Conservation (phyloP, 768 basidiomycete species). For the Collybia sp. region DNA sequence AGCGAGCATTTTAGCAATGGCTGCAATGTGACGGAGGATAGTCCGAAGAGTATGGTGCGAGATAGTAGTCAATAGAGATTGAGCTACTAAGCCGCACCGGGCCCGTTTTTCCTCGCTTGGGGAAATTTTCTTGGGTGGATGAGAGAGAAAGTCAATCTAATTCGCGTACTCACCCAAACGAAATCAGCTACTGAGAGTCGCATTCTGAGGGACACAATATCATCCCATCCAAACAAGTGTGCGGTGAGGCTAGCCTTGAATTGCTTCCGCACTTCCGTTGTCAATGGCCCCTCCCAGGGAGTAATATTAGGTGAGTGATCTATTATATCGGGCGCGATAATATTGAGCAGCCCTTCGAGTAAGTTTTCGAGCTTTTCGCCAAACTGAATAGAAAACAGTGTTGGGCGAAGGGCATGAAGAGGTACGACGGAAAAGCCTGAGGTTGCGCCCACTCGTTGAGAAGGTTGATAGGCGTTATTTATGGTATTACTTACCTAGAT, state of each 20-base stretch:
- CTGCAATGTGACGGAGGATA: conserved; percentile 51
- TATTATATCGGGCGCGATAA: conserved; percentile 27
- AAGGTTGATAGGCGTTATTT: too few relatives aligned
- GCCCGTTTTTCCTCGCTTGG: conserved; percentile 33
- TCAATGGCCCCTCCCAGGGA: conserved; percentile 24
- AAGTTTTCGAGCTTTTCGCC: conserved; percentile 28
- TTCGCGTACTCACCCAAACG: conserved; percentile 33
- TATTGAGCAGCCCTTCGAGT: conserved; percentile 39
- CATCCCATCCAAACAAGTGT: conserved; percentile 62
- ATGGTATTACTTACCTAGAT: too few relatives aligned
- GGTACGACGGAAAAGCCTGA: conserved; percentile 42
- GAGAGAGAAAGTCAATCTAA: not conserved
- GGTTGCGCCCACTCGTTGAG: too few relatives aligned
- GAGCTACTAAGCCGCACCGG: conserved; percentile 49
- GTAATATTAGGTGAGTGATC: conserved; percentile 30
- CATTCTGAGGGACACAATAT: conserved; percentile 49
- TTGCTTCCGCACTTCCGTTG: conserved; percentile 32
- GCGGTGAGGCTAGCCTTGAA: conserved; percentile 47
- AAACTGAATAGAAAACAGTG: conserved; percentile 41
- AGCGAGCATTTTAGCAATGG: conserved; percentile 37
- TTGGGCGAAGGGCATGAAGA: conserved; percentile 44
- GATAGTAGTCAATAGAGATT: conserved; percentile 42
- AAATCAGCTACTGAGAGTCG: conserved; percentile 49
- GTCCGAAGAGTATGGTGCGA: conserved; percentile 50
- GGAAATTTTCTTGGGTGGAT: conserved; percentile 40